A percentile compares a stretch with the other conserved stretches of the same genome.
These are phyloP conservation scores for Macadamia integrifolia DNA, from an alignment of 164 flowering plant genomes.

Conservation along the genomic window DNA sequence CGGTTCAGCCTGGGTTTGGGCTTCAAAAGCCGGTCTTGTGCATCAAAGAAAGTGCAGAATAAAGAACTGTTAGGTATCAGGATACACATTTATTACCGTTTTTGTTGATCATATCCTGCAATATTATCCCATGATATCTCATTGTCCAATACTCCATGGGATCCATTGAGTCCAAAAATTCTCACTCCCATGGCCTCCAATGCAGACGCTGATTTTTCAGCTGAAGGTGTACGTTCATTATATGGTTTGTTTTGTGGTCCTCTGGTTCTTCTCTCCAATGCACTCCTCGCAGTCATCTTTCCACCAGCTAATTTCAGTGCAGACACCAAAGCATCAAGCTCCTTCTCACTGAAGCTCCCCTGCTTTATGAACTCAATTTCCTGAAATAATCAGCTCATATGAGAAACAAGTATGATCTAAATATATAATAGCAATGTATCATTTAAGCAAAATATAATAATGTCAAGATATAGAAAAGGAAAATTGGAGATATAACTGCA, in stretches of 20 bases:
- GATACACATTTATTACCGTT: conserved; percentile 43
- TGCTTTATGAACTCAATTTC: conserved; percentile 92
- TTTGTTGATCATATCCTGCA: conserved; percentile 93
- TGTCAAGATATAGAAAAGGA: neutral
- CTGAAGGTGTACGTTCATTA: conserved; percentile 27
- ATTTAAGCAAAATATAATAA: no score
- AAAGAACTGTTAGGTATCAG: no score
- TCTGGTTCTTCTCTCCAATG: conserved; percentile 33
- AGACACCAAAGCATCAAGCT: conserved; percentile 83
- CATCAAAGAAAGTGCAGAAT: neutral
- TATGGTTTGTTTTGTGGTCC: conserved; percentile 26
- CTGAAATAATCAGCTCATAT: conserved; percentile 28
- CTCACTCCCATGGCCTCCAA: conserved; percentile 86
- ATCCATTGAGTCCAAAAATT: conserved; percentile 65
- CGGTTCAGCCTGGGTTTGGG: no score
- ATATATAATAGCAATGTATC: neutral
- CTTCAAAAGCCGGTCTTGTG: no score
- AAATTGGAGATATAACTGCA: conserved; percentile 40
- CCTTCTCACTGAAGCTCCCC: conserved; percentile 62
- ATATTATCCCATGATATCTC: conserved; percentile 84
- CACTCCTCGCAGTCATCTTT: conserved; percentile 25
- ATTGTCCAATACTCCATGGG: conserved; percentile 18
- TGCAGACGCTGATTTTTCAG: conserved; percentile 51
- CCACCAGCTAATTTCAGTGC: conserved; percentile 60
- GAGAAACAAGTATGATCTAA: neutral